Evolutionary conservation across 306 rosid species (phyloP).

Genomic region (Fragaria iinumae): DNA sequence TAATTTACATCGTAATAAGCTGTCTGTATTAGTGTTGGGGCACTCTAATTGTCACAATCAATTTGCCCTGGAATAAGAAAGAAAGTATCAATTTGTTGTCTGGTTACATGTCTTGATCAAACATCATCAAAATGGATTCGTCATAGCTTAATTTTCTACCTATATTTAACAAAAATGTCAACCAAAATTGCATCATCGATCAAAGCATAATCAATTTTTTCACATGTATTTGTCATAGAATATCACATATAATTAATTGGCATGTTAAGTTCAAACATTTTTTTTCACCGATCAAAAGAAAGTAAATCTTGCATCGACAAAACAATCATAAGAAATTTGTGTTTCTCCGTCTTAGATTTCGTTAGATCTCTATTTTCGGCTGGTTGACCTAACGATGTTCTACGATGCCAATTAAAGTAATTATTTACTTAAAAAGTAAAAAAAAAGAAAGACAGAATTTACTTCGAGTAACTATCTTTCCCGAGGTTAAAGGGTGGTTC

Average conservation of each 20-base stretch:
- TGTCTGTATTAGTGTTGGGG: neutral
- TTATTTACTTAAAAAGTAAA: neutral
- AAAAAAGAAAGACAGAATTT: neutral
- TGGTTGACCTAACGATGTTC: neutral
- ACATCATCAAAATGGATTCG: neutral
- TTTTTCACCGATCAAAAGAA: too few species aligned
- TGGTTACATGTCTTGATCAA: neutral
- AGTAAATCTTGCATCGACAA: too few species aligned
- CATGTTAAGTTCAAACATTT: neutral
- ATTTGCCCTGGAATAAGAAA: neutral
- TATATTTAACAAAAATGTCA: neutral
- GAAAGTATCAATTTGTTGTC: neutral
- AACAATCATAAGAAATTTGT: neutral
- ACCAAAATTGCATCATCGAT: neutral
- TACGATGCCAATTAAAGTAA: neutral
- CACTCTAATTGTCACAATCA: neutral
- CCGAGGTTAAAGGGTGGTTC: neutral
- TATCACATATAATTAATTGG: neutral
- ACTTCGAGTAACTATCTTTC: neutral
- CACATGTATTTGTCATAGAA: neutral
- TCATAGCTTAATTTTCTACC: neutral
- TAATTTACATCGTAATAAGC: neutral
- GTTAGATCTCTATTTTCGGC: neutral
- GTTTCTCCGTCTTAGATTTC: neutral
- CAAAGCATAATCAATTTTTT: neutral